Conservation (phyloP, 805 yeast genomes). For the Metschnikowia lochheadii region DNA sequence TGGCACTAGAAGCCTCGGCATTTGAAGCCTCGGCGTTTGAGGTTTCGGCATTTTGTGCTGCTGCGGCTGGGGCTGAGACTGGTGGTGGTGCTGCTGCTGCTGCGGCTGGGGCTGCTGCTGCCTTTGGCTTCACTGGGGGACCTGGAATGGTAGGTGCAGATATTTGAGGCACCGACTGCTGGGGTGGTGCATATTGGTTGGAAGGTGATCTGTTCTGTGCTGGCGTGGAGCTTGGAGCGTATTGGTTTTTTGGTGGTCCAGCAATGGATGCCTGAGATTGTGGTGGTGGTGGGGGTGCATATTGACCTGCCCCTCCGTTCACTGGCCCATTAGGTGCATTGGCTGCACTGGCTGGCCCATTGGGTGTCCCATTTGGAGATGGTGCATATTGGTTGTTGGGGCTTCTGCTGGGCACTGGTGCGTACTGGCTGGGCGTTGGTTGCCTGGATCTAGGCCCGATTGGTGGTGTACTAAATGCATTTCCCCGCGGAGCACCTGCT, state of each 20-base stretch:
- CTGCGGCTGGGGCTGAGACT: conserved; percentile 7
- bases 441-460: neutral
- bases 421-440: conserved; percentile 5
- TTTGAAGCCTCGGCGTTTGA: too few species aligned
- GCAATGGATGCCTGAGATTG: neutral
- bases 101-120: conserved; percentile 9
- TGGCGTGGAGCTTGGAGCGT: conserved; percentile 25
- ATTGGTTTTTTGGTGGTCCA: conserved; percentile 20
- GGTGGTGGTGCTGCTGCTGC: conserved; percentile 21
- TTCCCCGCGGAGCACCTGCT: neutral
- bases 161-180: neutral
- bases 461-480: neutral
- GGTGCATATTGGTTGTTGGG: conserved; percentile 1
- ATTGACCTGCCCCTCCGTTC: conserved; percentile 25
- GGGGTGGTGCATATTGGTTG: neutral
- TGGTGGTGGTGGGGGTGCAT: conserved; percentile 24
- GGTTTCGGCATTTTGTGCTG: neutral
- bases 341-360: conserved; percentile 9
- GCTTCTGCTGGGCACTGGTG: neutral
- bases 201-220: neutral
- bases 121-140: neutral
- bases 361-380: neutral
- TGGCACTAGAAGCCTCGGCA: neutral
- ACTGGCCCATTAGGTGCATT: conserved; percentile 17
- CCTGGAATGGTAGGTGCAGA: conserved; percentile 3